Base-by-base conservation (phyloP, 1,284 basidiomycete genomes). In the Ustilago bromivora region DNA sequence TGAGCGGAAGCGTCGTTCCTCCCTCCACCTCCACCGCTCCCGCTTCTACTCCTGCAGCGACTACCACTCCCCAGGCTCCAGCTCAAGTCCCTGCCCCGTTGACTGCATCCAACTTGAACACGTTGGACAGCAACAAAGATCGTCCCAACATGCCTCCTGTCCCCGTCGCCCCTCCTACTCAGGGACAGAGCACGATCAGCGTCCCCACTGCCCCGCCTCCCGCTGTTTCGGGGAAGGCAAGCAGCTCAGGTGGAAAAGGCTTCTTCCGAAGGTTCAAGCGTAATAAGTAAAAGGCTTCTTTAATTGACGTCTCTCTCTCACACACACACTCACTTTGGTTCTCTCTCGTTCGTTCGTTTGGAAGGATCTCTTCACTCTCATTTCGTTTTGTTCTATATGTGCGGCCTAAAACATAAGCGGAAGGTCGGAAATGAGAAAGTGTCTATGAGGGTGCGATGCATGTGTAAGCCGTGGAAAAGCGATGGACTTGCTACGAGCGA, bases 161-260 rank as follows among this genome's bases (percentile, higher is more conserved):
- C 5, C 75, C 75, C 9, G 52, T 57, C 6, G 75, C 70, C 1
- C 75, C 75, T 2, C 64, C 70, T 19, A 70, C 40, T 1, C 53
- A 52, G 4, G 75, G 75, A 4, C 66, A 66, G 35, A 71, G 66
- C 62, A 59, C 58, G 17, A 69, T 72, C 35, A 77, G 62, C 43
- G 60, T 77, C 5, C 75, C 75, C 57, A 72, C 75, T 3, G 75
- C 75, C 23, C 75, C 75, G 4, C 75, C 75, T 13, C 75, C 75
- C 7, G 75, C 75, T 8, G 66, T 66, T 58, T 60, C 64, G n/a
- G 71, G 71, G 36, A 68, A 67, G 34, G 54, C 52, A 15, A 63
- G 61, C 46, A 63, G 61, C 53, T 38, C 47, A 7, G 67, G 57
- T 4, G 59, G 70, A 28, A 76, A 76, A 43, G 70, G 75, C 34